Evolutionary conservation across 2,329 filamentous ascomycete genomes (phyloP), one percentile per base, ranked within the genome.

Genomic region (Fonsecaea nubica): DNA sequence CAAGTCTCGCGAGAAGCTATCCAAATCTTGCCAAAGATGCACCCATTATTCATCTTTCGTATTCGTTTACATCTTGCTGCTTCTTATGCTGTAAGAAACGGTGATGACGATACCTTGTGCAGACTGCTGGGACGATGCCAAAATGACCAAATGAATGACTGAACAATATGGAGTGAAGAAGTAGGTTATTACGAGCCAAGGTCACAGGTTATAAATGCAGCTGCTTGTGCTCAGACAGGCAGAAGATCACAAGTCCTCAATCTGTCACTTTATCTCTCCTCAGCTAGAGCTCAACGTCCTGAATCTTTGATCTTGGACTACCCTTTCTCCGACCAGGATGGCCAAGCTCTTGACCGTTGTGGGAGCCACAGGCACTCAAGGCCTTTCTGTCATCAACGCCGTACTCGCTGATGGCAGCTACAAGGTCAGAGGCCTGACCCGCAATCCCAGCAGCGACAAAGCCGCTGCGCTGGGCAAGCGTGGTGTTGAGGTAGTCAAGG

Each of bases 341-440:
- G 55, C 61, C 21, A 66, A 67, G 40, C 55, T 67, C 15, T 52
- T 67, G 58, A 61, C 60, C 10, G 67, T 67, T n/a, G 64, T 67
- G 18, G 77, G 78, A 3, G 76, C 76, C 25, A 80, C 77, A n/a
- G 78, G 79, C 18, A 79, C 77, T 56, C 79, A 80, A 72, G 79
- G 79, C 6, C 72, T 73, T 2, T 74, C 75, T 2, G 57, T 79
- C 2, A 75, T 80, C 40, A 61, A 73, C 0, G 70, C 69, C 4
- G 62, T 35, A 10, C 63, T 65, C 9, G 38, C 50, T 32, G 50
- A 64, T 18, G 53, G 57, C n/a, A 55, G 3, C 25, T 65, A 65
- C 36, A 63, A 72, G 8, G 72, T 79, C 52, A 75, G 77, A 38
- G 75, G 73, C 42, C 42, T 79, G 8, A 78, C 77, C 12, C 74